A percentile compares a stretch with the other conserved stretches of the same genome.
Conservation (phyloP, 495 filamentous ascomycete genomes). For the Aspergillus kassunensis region DNA sequence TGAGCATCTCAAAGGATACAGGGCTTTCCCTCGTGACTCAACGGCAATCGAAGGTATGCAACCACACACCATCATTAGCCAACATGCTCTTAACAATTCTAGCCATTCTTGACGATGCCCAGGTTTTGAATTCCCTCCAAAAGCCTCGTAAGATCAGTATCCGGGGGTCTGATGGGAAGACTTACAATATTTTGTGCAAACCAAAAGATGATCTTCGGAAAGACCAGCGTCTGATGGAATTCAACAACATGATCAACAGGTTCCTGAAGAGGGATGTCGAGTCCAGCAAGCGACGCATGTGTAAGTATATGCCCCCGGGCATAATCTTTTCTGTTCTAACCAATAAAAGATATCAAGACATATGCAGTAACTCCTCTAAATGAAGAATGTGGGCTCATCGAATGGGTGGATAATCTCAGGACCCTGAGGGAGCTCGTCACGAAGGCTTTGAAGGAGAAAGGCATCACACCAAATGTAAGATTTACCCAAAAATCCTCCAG, state of each 20-base stretch:
- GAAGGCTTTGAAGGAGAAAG: slow-evolving; percentile 66
- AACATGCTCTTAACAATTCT: slow-evolving; percentile 26
- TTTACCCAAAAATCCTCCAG: neutral
- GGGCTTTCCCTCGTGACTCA: slow-evolving; percentile 69
- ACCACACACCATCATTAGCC: neutral
- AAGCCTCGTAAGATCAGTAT: slow-evolving; percentile 88
- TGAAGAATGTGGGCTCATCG: slow-evolving; percentile 95
- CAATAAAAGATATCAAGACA: slow-evolving; percentile 75
- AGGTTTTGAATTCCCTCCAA: slow-evolving; percentile 87
- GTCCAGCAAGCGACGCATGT: slow-evolving; percentile 75
- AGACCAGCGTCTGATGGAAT: slow-evolving; percentile 97
- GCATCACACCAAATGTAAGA: slow-evolving; percentile 52
- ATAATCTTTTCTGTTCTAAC: slow-evolving; percentile 13
- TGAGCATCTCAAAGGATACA: slow-evolving; percentile 65
- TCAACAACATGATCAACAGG: slow-evolving; percentile 96
- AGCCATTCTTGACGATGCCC: slow-evolving; percentile 75
- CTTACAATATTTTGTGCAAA: slow-evolving; percentile 89
- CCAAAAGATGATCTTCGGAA: slow-evolving; percentile 97
- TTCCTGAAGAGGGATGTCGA: slow-evolving; percentile 87
- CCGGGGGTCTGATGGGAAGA: slow-evolving; percentile 79
- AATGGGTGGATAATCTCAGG: slow-evolving; percentile 97
- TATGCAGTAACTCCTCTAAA: slow-evolving; percentile 95
- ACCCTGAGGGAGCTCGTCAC: slow-evolving; percentile 90
- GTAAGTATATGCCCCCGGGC: slow-evolving; percentile 28
- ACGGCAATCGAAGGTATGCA: slow-evolving; percentile 53